Evolutionary conservation across 1,284 basidiomycete genomes (phyloP), one percentile per base, ranked within the genome.

Genomic region (Flammula alnicola): DNA sequence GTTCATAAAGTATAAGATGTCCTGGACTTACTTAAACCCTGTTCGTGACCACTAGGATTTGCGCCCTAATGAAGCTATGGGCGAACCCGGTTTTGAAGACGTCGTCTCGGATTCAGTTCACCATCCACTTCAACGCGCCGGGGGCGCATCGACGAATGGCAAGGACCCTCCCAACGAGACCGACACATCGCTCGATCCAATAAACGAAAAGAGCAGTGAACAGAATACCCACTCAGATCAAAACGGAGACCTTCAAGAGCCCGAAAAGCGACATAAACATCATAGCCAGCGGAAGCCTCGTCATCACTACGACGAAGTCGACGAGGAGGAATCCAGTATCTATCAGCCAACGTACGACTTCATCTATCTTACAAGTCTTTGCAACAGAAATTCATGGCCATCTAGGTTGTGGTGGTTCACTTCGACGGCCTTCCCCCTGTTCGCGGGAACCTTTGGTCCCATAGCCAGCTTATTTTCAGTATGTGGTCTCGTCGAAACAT

Each of bases 371-470:
- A 2, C 22, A 16, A n/a, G 6, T 9, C n/a, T 22, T n/a, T 8
- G 2, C 5, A n/a, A 8, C 16, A 8, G 16, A 12, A 6, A 27
- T 22, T 47, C 5, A 29, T 26, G 4, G 14, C 5, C 11, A 16
- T 39, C 12, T 37, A 71, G 70, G 9, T 58, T 66, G 12, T 73
- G 70, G 70, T 73, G 72, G 72, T 70, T 70, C 43, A 60, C 65
- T 0, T 72, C 70, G 1, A 70, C 70, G 2, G 67, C 62, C 0
- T 72, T 75, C 52, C 73, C 73, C 1, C 59, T 73, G 9, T 56
- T 70, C 17, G 69, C 70, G 4, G 72, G 70, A 17, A 71, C 71
- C 1, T 71, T 73, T 45, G 71, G 71, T 1, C 71, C 73, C 0
- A 49, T 75, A 7, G 68, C 70, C 5, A 73, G 68, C 44, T 51